A percentile compares a stretch with the other conserved stretches of the same genome.
These are phyloP conservation scores for Saccharomyces hybrid DNA, from an alignment of 1,139 yeast genomes.

Conservation along the genomic window DNA sequence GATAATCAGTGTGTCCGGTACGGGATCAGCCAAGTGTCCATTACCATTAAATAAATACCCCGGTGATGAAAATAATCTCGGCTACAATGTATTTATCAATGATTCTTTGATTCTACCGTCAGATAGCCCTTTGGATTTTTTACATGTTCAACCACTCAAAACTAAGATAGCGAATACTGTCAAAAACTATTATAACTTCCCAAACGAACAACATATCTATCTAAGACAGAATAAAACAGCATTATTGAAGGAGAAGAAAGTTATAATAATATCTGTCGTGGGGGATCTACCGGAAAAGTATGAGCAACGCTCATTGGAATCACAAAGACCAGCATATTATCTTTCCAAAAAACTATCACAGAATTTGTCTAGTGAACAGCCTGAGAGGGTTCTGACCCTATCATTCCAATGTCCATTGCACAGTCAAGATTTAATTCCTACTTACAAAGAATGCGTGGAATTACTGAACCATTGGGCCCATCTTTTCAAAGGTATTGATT, in stretches of 20 bases:
- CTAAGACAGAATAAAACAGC: conserved; percentile 12
- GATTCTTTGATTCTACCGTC: conserved; percentile 29
- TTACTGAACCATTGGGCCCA: conserved; percentile 24
- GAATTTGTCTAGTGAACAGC: conserved; percentile 13
- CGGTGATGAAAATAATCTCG: conserved; percentile 10
- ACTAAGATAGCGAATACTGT: conserved; percentile 26
- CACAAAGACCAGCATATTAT: conserved; percentile 24
- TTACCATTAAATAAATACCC: conserved; percentile 24
- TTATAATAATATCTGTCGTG: conserved; percentile 26
- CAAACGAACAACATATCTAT: conserved; percentile 29
- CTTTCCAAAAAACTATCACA: conserved; percentile 22
- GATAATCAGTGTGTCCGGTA: conserved; percentile 24
- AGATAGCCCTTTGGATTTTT: conserved; percentile 21
- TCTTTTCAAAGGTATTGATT: conserved; percentile 20
- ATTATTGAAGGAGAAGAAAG: conserved; percentile 15
- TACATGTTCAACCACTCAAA: conserved; percentile 23
- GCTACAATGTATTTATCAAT: conserved; percentile 21
- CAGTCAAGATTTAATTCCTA: conserved; percentile 14
- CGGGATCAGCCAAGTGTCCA: conserved; percentile 28
- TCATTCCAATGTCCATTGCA: conserved; percentile 28
- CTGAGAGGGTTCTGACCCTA: conserved; percentile 15
- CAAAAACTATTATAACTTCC: conserved; percentile 29
- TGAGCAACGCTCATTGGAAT: conserved; percentile 24
- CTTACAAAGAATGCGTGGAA: conserved; percentile 18
- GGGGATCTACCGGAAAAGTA: conserved; percentile 30